Evolutionary conservation across 345 rosid genomes (phyloP).

Genomic region (Gossypium turneri): DNA sequence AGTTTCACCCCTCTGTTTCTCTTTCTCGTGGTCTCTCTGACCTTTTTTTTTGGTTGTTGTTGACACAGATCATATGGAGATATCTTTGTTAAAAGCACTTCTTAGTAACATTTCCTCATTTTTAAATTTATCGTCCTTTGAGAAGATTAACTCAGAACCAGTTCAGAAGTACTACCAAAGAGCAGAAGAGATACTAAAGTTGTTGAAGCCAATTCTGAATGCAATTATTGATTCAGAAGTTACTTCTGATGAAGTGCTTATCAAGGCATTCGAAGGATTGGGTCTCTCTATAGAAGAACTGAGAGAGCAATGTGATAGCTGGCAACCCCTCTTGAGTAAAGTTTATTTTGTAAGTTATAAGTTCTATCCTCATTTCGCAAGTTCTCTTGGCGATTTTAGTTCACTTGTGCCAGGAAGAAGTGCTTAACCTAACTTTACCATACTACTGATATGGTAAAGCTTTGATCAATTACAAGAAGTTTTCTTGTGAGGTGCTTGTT

Average conservation of each 20-base stretch:
- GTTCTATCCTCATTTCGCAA: slow-evolving; percentile 4
- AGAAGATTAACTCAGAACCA: slow-evolving; percentile 54
- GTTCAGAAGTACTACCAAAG: slow-evolving; percentile 59
- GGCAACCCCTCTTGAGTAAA: slow-evolving; percentile 80
- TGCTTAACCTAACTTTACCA: slow-evolving; percentile 1
- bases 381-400: slow-evolving; percentile 9
- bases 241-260: slow-evolving; percentile 52
- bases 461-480: not conserved
- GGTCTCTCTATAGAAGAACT: slow-evolving; percentile 63
- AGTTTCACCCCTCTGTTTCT: not conserved
- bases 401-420: not conserved
- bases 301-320: slow-evolving; percentile 57
- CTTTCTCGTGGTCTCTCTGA: not conserved
- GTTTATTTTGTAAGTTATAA: slow-evolving; percentile 72
- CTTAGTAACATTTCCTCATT: slow-evolving; percentile 58
- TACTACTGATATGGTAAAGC: not conserved
- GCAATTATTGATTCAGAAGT: slow-evolving; percentile 49
- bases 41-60: slow-evolving; percentile 13
- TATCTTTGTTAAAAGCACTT: slow-evolving; percentile 62
- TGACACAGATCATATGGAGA: slow-evolving; percentile 72
- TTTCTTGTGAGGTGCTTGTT: not conserved
- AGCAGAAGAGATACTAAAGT: slow-evolving; percentile 68
- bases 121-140: slow-evolving; percentile 54
- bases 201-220: slow-evolving; percentile 74
- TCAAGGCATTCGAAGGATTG: slow-evolving; percentile 55